Base-by-base conservation (phyloP, 768 basidiomycete species). In the Leccinum disarticulatum region DNA sequence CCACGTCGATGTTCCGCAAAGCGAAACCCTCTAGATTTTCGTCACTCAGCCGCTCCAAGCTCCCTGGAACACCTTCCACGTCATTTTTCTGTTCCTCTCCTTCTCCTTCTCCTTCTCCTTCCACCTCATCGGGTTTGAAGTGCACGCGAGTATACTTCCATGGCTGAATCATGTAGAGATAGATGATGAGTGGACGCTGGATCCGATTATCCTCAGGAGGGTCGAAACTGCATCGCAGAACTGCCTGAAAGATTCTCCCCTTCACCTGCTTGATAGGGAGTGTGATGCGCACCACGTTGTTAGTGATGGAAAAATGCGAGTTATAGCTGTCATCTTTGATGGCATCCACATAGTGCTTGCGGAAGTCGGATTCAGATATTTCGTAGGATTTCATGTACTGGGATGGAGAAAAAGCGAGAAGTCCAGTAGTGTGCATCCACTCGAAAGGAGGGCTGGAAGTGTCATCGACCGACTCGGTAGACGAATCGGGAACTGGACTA, bases 141-240 rank as follows among this genome's bases (percentile, higher is more conserved):
- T 71, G 70, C 3, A 54, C 51, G 13, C 70, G 63, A 13, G 53
- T 2, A 28, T 56, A 69, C 31, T 62, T 67, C 56, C 13, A 54
- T 4, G 55, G 59, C 3, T 57, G 31, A 15, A 57, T 55, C n/a
- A 54, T 52, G 48, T 67, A 38, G 8, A 70, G 67, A 55, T 71
- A 70, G 54, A 71, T 65, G 3, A 61, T 50, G 4, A 70, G 65
- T 10, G 69, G 69, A 15, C 65, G 59, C 15, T 69, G 68, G 3
- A 38, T 22, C 19, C 57, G 35, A 10, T 57, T 55, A 3, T 22
- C 52, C 2, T 27, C 54, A 0, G 65, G 65, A 46, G 60, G 61
- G 2, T 67, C 60, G 8, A 70, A 61, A 27, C 70, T 70, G 22
- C 69, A 70, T 0, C 69, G 58, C 13, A 70, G n/a, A n/a, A 70